A percentile compares a stretch with the other conserved stretches of the same genome.
Evolutionary conservation across 192 early-diverging fungal species (phyloP).

Genomic region (Coemansia sp.): DNA sequence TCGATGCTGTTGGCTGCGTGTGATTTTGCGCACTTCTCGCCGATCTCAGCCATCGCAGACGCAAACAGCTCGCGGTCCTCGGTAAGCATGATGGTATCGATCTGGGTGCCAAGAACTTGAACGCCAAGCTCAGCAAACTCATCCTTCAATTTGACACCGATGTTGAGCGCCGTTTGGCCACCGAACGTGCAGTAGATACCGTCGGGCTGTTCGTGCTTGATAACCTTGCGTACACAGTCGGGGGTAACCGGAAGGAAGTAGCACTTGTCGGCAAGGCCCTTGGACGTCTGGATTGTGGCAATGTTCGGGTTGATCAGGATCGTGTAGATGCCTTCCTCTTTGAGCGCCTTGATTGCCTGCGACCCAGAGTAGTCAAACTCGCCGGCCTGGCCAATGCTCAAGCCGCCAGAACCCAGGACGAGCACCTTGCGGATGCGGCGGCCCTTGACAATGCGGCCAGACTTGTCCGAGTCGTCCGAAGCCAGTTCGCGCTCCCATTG

Average conservation of each 20-base stretch:
- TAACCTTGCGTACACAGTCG: constrained; percentile 93
- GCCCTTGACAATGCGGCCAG: constrained; percentile 54
- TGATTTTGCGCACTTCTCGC: constrained; percentile 89
- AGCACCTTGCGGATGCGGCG: constrained; percentile 88
- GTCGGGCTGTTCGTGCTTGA: constrained; percentile 93
- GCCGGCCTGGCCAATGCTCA: constrained; percentile 98
- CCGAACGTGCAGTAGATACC: constrained; percentile 99
- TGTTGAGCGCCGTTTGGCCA: constrained; percentile 97
- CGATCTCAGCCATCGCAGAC: constrained; percentile 79
- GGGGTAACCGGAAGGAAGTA: constrained; percentile 97
- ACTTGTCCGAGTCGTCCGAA: constrained; percentile 42
- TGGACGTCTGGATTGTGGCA: constrained; percentile 98
- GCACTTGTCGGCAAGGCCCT: constrained; percentile 95
- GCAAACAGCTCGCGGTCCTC: constrained; percentile 98
- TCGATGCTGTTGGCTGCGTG: constrained; percentile 76
- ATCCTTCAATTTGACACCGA: constrained; percentile 84
- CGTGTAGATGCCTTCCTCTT: constrained; percentile 97
- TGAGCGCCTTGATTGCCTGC: constrained; percentile 97
- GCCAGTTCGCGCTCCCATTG: constrained; percentile 51
- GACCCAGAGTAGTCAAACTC: constrained; percentile 99
- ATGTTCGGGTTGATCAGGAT: constrained; percentile 99
- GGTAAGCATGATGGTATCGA: constrained; percentile 92
- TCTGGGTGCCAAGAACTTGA: constrained; percentile 92
- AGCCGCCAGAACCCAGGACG: constrained; percentile 93
- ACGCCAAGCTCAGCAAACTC: constrained; percentile 91